These are phyloP conservation scores for Laguncularia racemosa DNA, from an alignment of 345 rosid species.

Conservation along the genomic window DNA sequence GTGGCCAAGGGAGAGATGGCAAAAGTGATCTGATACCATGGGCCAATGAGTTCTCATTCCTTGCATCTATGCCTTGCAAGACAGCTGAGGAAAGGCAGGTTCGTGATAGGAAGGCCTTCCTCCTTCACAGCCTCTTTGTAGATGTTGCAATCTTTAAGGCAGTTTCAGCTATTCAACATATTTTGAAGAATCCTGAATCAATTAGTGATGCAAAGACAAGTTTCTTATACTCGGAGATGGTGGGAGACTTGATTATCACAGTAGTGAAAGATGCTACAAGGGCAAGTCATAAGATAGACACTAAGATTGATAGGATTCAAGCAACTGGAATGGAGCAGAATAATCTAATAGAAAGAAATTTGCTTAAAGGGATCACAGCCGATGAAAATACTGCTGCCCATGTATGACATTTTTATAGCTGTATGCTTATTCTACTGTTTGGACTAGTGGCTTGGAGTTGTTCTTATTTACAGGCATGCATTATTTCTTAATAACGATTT, in stretches of 20 bases:
- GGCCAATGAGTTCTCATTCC: constrained; percentile 63
- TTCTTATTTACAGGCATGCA: neutral
- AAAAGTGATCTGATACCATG: constrained; percentile 71
- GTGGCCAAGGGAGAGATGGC: constrained; percentile 87
- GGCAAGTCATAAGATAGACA: constrained; percentile 83
- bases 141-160: constrained; percentile 85
- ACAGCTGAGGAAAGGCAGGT: constrained; percentile 89
- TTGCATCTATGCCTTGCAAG: constrained; percentile 88
- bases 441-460: neutral
- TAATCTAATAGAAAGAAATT: constrained; percentile 64
- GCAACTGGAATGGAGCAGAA: constrained; percentile 52
- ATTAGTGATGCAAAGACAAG: constrained; percentile 18
- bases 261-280: constrained; percentile 54
- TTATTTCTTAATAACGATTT: too few species aligned
- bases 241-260: constrained; percentile 61
- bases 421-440: constrained; percentile 9
- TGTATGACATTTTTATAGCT: constrained; percentile 41
- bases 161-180: constrained; percentile 62
- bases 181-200: constrained; percentile 33
- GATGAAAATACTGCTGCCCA: constrained; percentile 96
- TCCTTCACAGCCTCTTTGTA: constrained; percentile 90
- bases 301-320: constrained; percentile 82
- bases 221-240: constrained; percentile 44
- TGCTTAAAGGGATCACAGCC: constrained; percentile 94
- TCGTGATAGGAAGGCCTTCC: constrained; percentile 91